These are phyloP conservation scores for Trichomonas vaginalis DNA, from an alignment of 208 protist species.

Conservation along the genomic window DNA sequence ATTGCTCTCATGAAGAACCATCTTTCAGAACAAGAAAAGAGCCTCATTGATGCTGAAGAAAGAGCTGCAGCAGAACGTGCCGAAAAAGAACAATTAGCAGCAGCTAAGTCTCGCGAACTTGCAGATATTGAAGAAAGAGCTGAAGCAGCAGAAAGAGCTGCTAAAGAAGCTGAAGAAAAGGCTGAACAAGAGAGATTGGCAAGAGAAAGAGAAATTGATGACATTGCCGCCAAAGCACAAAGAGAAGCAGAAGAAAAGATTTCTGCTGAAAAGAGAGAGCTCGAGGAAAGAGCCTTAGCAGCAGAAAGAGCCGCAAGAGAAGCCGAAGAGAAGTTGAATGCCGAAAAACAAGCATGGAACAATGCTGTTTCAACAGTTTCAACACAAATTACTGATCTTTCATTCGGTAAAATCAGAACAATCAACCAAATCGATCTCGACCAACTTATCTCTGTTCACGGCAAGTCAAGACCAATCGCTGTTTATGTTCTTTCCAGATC, in stretches of 20 bases:
- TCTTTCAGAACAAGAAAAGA: neutral
- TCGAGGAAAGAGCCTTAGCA: too few species aligned
- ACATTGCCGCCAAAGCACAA: neutral
- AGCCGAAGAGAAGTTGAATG: neutral
- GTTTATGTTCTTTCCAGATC: neutral
- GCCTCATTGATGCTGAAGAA: neutral
- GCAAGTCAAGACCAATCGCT: neutral
- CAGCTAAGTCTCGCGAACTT: neutral
- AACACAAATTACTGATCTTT: neutral
- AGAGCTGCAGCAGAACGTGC: neutral
- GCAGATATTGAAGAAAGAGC: neutral
- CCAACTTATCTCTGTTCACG: neutral
- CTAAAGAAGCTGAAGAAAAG: neutral
- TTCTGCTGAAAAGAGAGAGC: neutral
- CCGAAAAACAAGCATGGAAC: neutral
- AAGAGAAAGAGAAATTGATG: neutral
- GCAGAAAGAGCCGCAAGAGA: neutral
- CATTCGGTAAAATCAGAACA: neutral
- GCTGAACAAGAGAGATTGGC: neutral
- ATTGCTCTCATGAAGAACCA: neutral
- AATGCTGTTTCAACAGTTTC: neutral
- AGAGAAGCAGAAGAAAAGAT: neutral
- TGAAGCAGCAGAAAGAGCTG: neutral
- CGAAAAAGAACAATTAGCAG: neutral
- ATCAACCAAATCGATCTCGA: neutral